These are phyloP conservation scores for Diaporthe destruens DNA, from an alignment of 2,329 filamentous ascomycete genomes.

Conservation along the genomic window DNA sequence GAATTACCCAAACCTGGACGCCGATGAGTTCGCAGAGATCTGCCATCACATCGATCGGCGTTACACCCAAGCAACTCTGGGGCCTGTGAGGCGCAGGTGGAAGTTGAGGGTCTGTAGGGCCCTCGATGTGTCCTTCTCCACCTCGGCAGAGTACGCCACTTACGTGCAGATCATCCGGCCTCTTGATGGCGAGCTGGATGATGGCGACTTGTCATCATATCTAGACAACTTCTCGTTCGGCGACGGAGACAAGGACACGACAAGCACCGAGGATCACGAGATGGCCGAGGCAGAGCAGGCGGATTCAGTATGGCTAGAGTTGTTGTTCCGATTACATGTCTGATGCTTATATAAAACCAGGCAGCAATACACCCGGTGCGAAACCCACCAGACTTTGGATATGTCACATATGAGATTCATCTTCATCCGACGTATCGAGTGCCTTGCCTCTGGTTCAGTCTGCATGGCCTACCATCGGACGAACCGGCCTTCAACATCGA, in stretches of 20 bases:
- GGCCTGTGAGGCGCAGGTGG: conserved; percentile 66
- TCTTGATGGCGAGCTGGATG: conserved; percentile 59
- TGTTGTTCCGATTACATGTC: not conserved
- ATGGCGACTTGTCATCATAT: conserved; percentile 60
- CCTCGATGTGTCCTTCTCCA: conserved; percentile 59
- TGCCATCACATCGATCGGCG: conserved; percentile 72
- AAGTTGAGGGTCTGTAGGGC: conserved; percentile 66
- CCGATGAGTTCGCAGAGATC: conserved; percentile 73
- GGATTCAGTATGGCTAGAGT: conserved; percentile 59
- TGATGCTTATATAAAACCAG: conserved; percentile 48
- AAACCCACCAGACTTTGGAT: conserved; percentile 53
- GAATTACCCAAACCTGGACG: conserved; percentile 71
- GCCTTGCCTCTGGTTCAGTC: conserved; percentile 81
- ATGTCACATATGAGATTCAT: conserved; percentile 79
- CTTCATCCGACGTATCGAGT: conserved; percentile 81
- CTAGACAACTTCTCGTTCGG: conserved; percentile 61
- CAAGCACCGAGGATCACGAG: conserved; percentile 54
- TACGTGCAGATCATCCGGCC: conserved; percentile 70
- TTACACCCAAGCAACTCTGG: conserved; percentile 70
- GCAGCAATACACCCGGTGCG: conserved; percentile 54
- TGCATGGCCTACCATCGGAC: conserved; percentile 68
- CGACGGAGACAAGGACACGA: conserved; percentile 37
- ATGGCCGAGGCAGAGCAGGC: conserved; percentile 65
- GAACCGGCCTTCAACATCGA: conserved; percentile 73
- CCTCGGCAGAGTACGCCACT: conserved; percentile 60